These are phyloP conservation scores for Leishmania braziliensis DNA, from an alignment of 208 protist genomes.

Conservation along the genomic window DNA sequence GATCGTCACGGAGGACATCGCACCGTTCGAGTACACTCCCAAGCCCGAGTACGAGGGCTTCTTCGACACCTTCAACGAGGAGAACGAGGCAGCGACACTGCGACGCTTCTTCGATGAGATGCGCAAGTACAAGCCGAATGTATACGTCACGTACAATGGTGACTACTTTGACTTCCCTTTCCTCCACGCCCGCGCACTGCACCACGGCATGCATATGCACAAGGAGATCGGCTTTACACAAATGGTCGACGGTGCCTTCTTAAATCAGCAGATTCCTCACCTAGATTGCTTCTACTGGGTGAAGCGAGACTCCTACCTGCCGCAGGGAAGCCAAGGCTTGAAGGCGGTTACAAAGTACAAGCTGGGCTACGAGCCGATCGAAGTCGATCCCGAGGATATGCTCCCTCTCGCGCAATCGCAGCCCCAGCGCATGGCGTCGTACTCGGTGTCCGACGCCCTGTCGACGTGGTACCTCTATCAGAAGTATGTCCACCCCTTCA, in stretches of 20 bases:
- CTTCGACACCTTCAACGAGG: constrained; percentile 98
- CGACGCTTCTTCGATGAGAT: constrained; percentile 98
- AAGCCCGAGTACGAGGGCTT: constrained; percentile 97
- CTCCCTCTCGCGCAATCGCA: constrained; percentile 94
- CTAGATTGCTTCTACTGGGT: constrained; percentile 99
- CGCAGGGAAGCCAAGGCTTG: constrained; percentile 96
- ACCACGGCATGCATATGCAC: constrained; percentile 88
- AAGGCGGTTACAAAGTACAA: constrained; percentile 99
- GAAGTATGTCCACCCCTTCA: constrained; percentile 99
- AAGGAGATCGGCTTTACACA: constrained; percentile 89
- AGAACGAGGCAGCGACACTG: constrained; percentile 93
- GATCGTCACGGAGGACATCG: constrained; percentile 98
- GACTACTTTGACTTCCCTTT: constrained; percentile 99
- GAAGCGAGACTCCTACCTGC: constrained; percentile 99
- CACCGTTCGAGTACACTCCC: constrained; percentile 99
- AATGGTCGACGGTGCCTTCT: constrained; percentile 92
- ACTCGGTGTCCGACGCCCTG: constrained; percentile 99
- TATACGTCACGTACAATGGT: constrained; percentile 99
- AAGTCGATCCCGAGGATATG: constrained; percentile 99
- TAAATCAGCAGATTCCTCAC: constrained; percentile 93
- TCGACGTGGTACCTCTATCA: constrained; percentile 99
- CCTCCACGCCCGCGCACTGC: constrained; percentile 94
- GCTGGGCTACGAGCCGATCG: constrained; percentile 99
- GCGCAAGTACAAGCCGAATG: constrained; percentile 93
- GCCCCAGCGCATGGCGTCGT: constrained; percentile 98